Base-by-base conservation (phyloP, 257 asterid genomes). In the Primulina eburnea region DNA sequence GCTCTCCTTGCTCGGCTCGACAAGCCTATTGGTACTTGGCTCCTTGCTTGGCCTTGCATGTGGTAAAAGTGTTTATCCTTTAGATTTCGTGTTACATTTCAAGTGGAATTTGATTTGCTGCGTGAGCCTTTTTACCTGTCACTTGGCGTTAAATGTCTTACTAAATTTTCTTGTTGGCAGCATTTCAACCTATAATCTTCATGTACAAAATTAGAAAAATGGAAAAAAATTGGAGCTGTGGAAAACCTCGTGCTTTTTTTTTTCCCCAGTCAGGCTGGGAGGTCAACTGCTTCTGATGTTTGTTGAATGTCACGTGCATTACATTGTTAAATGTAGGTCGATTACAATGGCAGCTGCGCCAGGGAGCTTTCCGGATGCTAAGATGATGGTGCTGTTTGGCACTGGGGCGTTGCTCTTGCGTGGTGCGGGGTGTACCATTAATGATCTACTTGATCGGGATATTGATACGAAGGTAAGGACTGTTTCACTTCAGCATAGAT, bases 11-110 rank as follows among this genome's bases (percentile, higher is more conserved):
- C 98, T 10, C 92, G 98, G 53, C 85, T 93, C 37, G 93, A 93
- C 68, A 88, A 85, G 74, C 95, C 97, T 5, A 93, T 93, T 20
- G 98, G 98, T 63, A 90, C 96, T 32, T 90, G 97, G 97, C 88
- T 93, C 65, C 88, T 93, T 4, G 96, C 95, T 79, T 93, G 96
- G 97, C 98, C 98, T 18, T 88, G 96, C 80, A 87, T 93, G 92
- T 93, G 98, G 96, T 88, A 61, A 67, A 86, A 4, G 14, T 24
- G 12, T 43, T 62, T 14, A 32, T 17, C 33, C 12, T n/a, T 63
- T 52, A 30, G 59, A 71, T 43, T 71, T 24, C 1, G 35, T 53
- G 50, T 20, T 70, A 26, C 33, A 18, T 34, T 52, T 71, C 47
- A 21, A 26, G 34, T 21, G 73, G 62, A 64, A 12, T 60, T 64